These are phyloP conservation scores for Singerocomus rubriflavus DNA, from an alignment of 1,284 basidiomycete species.

Conservation along the genomic window DNA sequence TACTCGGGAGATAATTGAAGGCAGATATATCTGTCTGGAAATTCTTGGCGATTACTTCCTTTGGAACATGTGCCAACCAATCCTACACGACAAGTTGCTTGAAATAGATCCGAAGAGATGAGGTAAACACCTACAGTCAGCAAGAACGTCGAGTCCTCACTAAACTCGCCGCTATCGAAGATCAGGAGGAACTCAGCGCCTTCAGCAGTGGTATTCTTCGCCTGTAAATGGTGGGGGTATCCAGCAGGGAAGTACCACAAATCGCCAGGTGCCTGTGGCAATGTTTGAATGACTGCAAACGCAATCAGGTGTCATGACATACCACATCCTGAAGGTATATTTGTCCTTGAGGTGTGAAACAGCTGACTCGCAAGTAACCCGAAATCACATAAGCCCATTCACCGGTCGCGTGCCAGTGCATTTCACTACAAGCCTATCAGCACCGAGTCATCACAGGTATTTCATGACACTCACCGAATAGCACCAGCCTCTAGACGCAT, in stretches of 20 bases:
- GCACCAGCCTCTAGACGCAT: conserved; percentile 57
- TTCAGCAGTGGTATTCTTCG: conserved; percentile 41
- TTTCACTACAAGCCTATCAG: conserved; percentile 38
- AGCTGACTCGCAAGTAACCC: conserved; percentile 44
- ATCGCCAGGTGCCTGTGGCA: conserved; percentile 37
- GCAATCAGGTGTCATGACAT: conserved; percentile 15
- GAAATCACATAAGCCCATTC: conserved; percentile 55
- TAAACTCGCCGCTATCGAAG: conserved; percentile 54
- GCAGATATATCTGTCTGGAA: conserved; percentile 41
- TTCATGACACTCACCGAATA: conserved; percentile 37
- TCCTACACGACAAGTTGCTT: conserved; percentile 29
- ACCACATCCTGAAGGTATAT: conserved; percentile 49
- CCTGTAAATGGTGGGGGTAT: conserved; percentile 44
- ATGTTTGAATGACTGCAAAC: conserved; percentile 12
- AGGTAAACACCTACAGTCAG: conserved; percentile 24
- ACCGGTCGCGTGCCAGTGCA: conserved; percentile 58
- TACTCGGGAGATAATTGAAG: conserved; percentile 47
- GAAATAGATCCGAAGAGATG: neutral
- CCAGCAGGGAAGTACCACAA: conserved; percentile 62
- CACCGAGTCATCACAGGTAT: neutral
- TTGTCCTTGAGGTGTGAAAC: conserved; percentile 47
- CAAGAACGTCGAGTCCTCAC: conserved; percentile 56
- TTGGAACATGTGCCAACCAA: conserved; percentile 52
- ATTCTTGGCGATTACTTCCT: conserved; percentile 55
- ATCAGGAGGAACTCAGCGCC: conserved; percentile 61